A percentile compares a stretch with the other conserved stretches of the same genome.
phyloP scores from a whole-genome alignment of 1,284 basidiomycete species.

The Singerocomus inundabilis region DNA sequence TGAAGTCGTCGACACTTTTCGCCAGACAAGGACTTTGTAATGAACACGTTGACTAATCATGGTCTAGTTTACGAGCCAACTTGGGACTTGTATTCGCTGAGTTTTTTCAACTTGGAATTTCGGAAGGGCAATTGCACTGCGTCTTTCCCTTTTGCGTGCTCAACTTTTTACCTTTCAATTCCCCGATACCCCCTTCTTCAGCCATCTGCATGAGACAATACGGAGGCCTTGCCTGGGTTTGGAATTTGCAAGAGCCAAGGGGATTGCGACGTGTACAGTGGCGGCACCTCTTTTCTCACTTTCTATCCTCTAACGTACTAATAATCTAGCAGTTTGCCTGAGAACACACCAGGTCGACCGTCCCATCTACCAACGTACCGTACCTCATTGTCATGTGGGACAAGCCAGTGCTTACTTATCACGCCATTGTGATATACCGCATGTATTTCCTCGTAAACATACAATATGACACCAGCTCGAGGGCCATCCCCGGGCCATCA shows the following conservation, averaged over 20 bases:
- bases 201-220: conserved; percentile 8
- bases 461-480: conserved; percentile 1
- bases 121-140: too few species aligned
- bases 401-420: conserved; percentile 59
- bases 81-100: too few species aligned
- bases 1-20: background rate
- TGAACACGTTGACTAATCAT: background rate
- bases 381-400: conserved; percentile 79
- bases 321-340: conserved; percentile 59
- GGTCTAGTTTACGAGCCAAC: background rate
- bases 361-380: conserved; percentile 70
- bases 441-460: conserved; percentile 39
- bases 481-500: conserved; percentile 36
- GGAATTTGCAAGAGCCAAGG: conserved; percentile 39
- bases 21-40: conserved; percentile 1
- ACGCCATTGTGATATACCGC: conserved; percentile 59
- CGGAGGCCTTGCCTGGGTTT: conserved; percentile 37
- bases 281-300: background rate
- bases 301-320: conserved; percentile 4
- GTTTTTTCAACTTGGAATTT: too few species aligned
- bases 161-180: background rate
- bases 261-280: conserved; percentile 41
- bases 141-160: too few species aligned
- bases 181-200: background rate
- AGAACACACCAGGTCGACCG: conserved; percentile 37